A percentile compares a stretch with the other conserved stretches of the same genome.
These are phyloP conservation scores for Pistacia atlantica DNA, from an alignment of 345 rosid genomes.

Conservation along the genomic window DNA sequence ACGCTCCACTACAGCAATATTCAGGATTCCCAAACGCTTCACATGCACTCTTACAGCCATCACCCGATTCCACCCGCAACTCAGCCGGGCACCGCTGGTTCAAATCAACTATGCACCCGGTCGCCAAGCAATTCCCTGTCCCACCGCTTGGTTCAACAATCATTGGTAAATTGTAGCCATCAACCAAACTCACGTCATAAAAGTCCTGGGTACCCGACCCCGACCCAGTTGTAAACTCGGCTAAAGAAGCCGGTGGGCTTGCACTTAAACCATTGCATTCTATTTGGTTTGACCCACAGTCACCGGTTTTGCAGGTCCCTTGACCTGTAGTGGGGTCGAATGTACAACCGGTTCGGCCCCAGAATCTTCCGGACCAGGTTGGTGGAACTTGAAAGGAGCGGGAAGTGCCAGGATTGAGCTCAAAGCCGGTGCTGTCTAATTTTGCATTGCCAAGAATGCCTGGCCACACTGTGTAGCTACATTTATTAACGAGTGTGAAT, in stretches of 20 bases:
- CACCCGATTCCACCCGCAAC: constrained; percentile 44
- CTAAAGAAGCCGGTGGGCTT: constrained; percentile 65
- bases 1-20: constrained; percentile 72
- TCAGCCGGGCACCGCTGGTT: constrained; percentile 66
- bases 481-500: constrained; percentile 54
- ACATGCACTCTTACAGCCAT: constrained; percentile 76
- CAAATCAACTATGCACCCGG: constrained; percentile 66
- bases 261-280: constrained; percentile 72
- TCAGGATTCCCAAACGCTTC: constrained; percentile 69
- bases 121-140: constrained; percentile 52
- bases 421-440: constrained; percentile 57
- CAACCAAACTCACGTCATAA: constrained; percentile 72
- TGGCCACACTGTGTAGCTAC: constrained; percentile 72
- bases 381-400: constrained; percentile 52
- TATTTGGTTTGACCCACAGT: constrained; percentile 65
- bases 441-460: constrained; percentile 61
- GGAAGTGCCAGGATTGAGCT: constrained; percentile 50
- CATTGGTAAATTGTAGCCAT: constrained; percentile 71
- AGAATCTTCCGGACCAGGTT: constrained; percentile 74
- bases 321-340: constrained; percentile 47
- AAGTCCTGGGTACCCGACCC: constrained; percentile 66
- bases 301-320: constrained; percentile 59
- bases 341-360: constrained; percentile 70
- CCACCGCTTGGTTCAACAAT: constrained; percentile 61
- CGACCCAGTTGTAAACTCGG: constrained; percentile 68